Conservation (phyloP, 148 eudicot species). For the Suaeda aralocaspica region DNA sequence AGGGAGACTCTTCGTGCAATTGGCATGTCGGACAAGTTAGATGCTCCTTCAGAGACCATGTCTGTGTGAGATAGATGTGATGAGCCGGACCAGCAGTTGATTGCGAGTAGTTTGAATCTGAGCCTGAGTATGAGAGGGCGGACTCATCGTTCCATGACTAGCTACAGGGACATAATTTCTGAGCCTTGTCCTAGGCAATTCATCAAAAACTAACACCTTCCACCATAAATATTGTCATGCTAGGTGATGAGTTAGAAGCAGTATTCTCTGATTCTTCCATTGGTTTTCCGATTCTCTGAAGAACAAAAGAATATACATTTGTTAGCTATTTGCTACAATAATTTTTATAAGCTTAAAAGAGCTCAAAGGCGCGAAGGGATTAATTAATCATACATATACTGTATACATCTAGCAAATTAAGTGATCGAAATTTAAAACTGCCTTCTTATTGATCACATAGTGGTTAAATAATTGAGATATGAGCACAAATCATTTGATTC, state of each 20-base stretch:
- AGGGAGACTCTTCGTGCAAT: conserved; percentile 64
- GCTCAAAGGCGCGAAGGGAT: too few relatives aligned
- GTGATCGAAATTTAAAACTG: too few relatives aligned
- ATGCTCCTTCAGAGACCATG: neutral
- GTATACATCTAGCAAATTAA: too few relatives aligned
- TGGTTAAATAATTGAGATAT: too few relatives aligned
- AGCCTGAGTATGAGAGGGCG: neutral
- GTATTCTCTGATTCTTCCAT: conserved; percentile 14
- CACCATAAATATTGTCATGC: conserved; percentile 65
- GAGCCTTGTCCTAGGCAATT: conserved; percentile 42
- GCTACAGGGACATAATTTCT: conserved; percentile 47
- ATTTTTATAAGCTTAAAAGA: too few relatives aligned
- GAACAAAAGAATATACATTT: too few relatives aligned
- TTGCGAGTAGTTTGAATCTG: neutral
- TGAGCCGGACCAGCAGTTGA: neutral
- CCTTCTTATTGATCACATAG: too few relatives aligned
- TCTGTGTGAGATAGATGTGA: conserved; percentile 4
- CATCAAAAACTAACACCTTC: conserved; percentile 54
- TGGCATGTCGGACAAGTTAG: conserved; percentile 41
- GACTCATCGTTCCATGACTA: conserved; percentile 6
- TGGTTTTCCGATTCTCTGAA: conserved; percentile 6
- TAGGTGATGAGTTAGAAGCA: conserved; percentile 29
- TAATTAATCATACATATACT: neutral
- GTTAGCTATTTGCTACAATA: neutral
- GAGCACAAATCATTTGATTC: too few relatives aligned